Conservation (phyloP, 1,284 basidiomycete genomes). For the Stereum hirsutum region DNA sequence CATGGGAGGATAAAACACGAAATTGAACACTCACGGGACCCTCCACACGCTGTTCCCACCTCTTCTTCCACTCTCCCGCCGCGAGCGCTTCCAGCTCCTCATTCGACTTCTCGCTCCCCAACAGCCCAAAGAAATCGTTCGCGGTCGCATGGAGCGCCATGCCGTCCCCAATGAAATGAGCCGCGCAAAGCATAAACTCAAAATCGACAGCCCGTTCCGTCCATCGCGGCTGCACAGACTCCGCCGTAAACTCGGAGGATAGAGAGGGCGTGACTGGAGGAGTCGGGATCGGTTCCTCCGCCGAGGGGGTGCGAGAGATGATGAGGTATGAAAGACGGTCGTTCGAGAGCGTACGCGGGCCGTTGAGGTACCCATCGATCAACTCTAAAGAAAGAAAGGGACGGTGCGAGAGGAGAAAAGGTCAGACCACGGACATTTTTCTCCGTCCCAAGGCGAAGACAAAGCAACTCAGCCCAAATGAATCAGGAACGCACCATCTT, state of each 20-base stretch:
- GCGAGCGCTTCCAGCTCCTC: conserved; percentile 33
- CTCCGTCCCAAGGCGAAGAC: too few species aligned
- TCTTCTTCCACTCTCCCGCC: conserved; percentile 35
- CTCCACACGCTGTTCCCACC: conserved; percentile 21
- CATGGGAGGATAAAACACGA: not conserved
- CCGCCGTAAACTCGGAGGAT: conserved; percentile 3
- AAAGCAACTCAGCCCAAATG: conserved; percentile 3
- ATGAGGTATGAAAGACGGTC: conserved; percentile 64
- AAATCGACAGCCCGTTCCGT: conserved; percentile 21
- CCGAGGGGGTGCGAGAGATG: conserved; percentile 30
- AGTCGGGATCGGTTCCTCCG: conserved; percentile 18
- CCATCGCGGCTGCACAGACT: not conserved
- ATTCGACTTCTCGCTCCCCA: conserved; percentile 34
- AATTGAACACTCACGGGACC: conserved; percentile 17
- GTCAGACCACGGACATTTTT: too few species aligned
- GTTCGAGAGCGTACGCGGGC: conserved; percentile 62
- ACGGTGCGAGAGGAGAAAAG: too few species aligned
- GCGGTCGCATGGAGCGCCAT: conserved; percentile 71
- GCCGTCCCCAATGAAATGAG: conserved; percentile 72
- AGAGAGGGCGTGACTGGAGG: conserved; percentile 27
- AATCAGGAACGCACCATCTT: conserved; percentile 34
- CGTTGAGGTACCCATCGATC: conserved; percentile 64
- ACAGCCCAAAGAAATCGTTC: conserved; percentile 60
- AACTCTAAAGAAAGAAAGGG: conserved; percentile 33
- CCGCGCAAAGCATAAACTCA: conserved; percentile 57